Conservation (phyloP, 108 stramenopile genomes). For the Stephanodiscus minutulus region DNA sequence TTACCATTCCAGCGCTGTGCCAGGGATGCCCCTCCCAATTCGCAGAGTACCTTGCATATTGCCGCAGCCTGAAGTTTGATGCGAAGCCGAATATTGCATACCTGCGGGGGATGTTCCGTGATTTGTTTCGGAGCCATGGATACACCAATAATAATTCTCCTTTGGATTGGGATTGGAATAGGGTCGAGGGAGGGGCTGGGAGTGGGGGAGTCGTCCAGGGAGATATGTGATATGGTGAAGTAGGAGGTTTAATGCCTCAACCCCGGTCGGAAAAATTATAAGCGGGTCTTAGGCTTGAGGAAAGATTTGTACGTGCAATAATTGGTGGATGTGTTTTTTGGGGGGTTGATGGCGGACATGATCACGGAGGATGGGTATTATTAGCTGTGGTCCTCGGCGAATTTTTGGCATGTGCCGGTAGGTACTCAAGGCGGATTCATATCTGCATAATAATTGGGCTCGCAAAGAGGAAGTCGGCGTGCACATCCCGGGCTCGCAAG, state of each 20-base stretch:
- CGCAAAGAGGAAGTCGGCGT: too few species aligned
- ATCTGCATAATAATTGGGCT: too few species aligned
- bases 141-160: slow-evolving; percentile 90
- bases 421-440: too few species aligned
- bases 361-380: too few species aligned
- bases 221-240: slow-evolving; percentile 15
- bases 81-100: slow-evolving; percentile 99
- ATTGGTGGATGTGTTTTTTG: too few species aligned
- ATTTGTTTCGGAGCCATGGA: slow-evolving; percentile 90
- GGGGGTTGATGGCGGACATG: too few species aligned
- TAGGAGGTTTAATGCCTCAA: not conserved
- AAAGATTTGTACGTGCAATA: too few species aligned
- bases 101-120: slow-evolving; percentile 95
- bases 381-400: too few species aligned
- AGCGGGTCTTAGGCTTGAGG: too few species aligned
- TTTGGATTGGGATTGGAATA: slow-evolving; percentile 93
- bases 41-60: slow-evolving; percentile 97
- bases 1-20: slow-evolving; percentile 93
- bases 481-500: too few species aligned
- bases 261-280: too few species aligned
- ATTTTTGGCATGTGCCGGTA: too few species aligned
- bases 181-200: slow-evolving; percentile 63
- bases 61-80: slow-evolving; percentile 97
- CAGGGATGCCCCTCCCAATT: slow-evolving; percentile 97
- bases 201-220: slow-evolving; percentile 40